Percentiles rank a stretch among this genome's conserved stretches.
These are phyloP conservation scores for Fusarium compactum DNA, from an alignment of 2,329 filamentous ascomycete genomes.

Conservation along the genomic window DNA sequence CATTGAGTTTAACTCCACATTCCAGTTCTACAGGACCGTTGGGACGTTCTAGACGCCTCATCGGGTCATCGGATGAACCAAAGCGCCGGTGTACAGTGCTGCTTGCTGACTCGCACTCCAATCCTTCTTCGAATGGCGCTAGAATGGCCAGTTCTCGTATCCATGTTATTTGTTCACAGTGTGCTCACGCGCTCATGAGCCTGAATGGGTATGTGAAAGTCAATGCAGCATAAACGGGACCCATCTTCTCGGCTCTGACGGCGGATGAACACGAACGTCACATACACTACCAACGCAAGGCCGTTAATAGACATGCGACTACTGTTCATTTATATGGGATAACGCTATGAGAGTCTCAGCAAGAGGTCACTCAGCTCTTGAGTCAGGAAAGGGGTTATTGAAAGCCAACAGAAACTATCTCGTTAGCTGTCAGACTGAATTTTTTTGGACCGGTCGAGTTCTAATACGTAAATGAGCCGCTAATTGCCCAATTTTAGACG, in stretches of 20 bases:
- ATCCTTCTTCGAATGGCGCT: conserved; percentile 1
- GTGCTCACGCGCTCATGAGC: conserved; percentile 37
- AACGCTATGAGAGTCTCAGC: background rate
- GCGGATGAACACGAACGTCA: conserved; percentile 18
- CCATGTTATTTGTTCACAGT: conserved; percentile 22
- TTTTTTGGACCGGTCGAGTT: conserved; percentile 12
- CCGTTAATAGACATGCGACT: background rate
- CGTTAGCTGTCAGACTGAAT: conserved; percentile 29
- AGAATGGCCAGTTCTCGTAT: conserved; percentile 32
- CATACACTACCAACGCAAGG: conserved; percentile 9
- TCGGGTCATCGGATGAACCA: conserved; percentile 33
- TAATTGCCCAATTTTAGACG: conserved; percentile 41
- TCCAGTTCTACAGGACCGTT: conserved; percentile 15
- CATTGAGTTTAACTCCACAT: conserved; percentile 33
- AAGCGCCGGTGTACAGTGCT: conserved; percentile 15
- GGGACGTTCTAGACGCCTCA: background rate
- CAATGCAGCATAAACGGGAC: background rate
- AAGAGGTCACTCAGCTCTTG: background rate
- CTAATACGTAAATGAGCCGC: conserved; percentile 25
- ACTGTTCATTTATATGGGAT: background rate
- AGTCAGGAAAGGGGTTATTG: conserved; percentile 25
- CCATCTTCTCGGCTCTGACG: conserved; percentile 40
- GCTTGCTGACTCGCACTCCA: background rate
- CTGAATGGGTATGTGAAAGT: conserved; percentile 37
- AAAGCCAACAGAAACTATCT: conserved; percentile 8